Base-by-base conservation (phyloP, 495 filamentous ascomycete genomes). In the Daldinia vernicosa region DNA sequence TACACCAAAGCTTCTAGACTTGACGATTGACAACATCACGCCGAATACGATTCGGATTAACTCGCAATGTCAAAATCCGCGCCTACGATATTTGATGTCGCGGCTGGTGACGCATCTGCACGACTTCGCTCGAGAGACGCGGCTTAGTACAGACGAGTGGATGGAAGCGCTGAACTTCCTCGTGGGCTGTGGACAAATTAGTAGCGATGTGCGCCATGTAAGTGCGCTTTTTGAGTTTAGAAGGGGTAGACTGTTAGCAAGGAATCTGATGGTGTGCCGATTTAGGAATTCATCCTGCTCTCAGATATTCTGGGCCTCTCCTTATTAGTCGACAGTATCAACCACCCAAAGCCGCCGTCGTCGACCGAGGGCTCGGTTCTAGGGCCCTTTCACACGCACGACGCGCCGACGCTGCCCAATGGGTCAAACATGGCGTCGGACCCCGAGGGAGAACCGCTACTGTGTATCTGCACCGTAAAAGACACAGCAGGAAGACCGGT, bases 331-430 rank as follows among this genome's bases (percentile, higher is more conserved):
- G 94, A 97, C 81, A 88, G 85, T 69, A 96, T 97, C 83, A 93
- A 95, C 82, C 93, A 97, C 82, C 94, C 94, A 64, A 97, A 93
- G 76, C 92, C 92, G 0, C 75, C 88, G 0, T 77, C 79, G 40
- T 86, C 87, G 50, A 98, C 94, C 15, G 93, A 97, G 78, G 92
- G 93, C 54, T 94, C 94, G 3, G 92, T 98, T 30, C 87, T 97
- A 0, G 94, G 94, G 0, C 94, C 94, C 50, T 98, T 97, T 85
- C 93, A 98, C 84, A 95, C 93, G 2, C 92, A 97, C 80, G 93
- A 97, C 72, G 93, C 94, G 3, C 85, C 89, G 27, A 77, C 84
- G 33, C 83, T 91, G 45, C 58, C 84, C 12, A 81, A 89, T 66
- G 94, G 94, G 27, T 81, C 84, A 19, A 74, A 75, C 72, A 94